Conservation (phyloP, 345 rosid genomes). For the Eutrema japonicum region DNA sequence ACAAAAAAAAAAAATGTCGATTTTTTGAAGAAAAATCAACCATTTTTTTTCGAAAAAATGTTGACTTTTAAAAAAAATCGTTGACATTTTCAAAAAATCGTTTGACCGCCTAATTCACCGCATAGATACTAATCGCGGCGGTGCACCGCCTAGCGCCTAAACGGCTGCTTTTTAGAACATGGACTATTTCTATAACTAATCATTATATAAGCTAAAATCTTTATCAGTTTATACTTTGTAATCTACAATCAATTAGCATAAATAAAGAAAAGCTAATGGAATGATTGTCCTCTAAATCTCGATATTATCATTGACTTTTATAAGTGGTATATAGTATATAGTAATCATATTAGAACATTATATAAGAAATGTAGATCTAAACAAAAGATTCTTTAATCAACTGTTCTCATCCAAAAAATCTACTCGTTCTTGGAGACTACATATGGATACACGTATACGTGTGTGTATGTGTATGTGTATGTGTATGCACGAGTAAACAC, state of each 20-base stretch:
- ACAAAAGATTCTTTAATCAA: slow-evolving; percentile 26
- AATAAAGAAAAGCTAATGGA: slow-evolving; percentile 22
- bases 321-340: not conserved
- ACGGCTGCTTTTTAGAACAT: too few species aligned
- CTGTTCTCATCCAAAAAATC: slow-evolving; percentile 10
- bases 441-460: not conserved
- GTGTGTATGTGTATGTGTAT: not conserved
- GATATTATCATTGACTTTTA: slow-evolving; percentile 32
- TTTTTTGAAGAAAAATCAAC: too few species aligned
- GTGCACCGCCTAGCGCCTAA: too few species aligned
- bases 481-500: slow-evolving; percentile 21
- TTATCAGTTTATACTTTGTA: slow-evolving; percentile 3
- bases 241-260: slow-evolving; percentile 8
- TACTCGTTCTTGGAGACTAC: not conserved
- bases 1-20: too few species aligned
- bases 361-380: not conserved
- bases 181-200: slow-evolving; percentile 4
- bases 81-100: too few species aligned
- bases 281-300: slow-evolving; percentile 42
- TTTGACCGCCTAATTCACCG: too few species aligned
- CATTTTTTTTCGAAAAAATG: too few species aligned
- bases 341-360: slow-evolving; percentile 20
- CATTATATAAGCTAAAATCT: not conserved
- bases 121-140: too few species aligned
- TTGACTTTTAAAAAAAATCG: too few species aligned